Evolutionary conservation across 176 grass and related monocot species (phyloP), one percentile per base, ranked within the genome.

Genomic region (Phoenix dactylifera): DNA sequence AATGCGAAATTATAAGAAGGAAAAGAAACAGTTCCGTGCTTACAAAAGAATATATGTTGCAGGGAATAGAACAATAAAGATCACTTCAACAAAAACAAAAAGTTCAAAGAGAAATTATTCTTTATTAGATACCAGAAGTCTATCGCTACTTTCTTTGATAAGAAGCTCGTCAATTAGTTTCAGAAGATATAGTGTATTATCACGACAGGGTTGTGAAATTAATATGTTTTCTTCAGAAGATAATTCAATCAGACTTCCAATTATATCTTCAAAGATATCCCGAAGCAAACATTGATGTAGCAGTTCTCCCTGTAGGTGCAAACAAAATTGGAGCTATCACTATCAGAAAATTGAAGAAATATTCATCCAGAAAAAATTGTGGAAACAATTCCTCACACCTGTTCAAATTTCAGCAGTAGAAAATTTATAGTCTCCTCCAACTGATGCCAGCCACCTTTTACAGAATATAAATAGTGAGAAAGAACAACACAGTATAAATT

Each of bases 81-180:
- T 29, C 49, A 66, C 12, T 26, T n/a, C 4, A 19, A 3, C 28
- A 66, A n/a, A 12, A 55, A 57, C 19, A 16, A 2, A 26, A 4
- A n/a, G 7, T 14, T 23, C 19, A 55, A 58, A 85, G 62, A 69
- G 30, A 74, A 83, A 68, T 9, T 62, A 75, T 58, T 29, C 61
- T 73, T 75, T 4, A n/a, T 68, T 71, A 56, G 72, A 52, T 89
- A 95, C 90, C 90, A 95, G 79, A 32, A 95, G 73, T 56, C 76
- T 78, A 58, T 82, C 64, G 60, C 82, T 76, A 29, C 81, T 86
- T 80, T 86, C 76, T 76, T 80, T 83, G 61, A 95, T 50, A 22
- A 95, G 58, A 61, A 95, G 72, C 60, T 95, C 90, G 60, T 95
- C 67, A 64, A 86, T 70, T 77, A 95, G 82, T 67, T 95, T 89